A percentile compares a stretch with the other conserved stretches of the same genome.
Conservation (phyloP, 345 rosid genomes). For the Cardamine chenopodiifolia region DNA sequence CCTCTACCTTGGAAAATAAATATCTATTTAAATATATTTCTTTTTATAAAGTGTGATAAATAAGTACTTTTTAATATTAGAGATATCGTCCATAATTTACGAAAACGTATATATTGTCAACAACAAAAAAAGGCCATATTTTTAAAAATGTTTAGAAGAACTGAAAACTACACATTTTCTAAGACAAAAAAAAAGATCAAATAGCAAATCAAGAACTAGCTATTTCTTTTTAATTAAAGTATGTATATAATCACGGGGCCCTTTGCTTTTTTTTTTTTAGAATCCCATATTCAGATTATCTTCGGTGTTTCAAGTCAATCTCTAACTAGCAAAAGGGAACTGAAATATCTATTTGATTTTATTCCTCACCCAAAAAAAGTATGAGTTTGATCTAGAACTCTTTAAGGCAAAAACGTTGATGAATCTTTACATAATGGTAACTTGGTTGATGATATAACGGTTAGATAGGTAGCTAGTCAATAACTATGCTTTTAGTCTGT, state of each 20-base stretch:
- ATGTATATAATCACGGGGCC: neutral
- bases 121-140: too few relatives aligned
- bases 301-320: neutral
- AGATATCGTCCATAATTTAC: neutral
- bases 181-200: too few relatives aligned
- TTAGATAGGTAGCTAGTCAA: too few relatives aligned
- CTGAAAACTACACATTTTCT: too few relatives aligned
- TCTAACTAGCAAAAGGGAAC: neutral
- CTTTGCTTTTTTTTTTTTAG: constrained; percentile 5
- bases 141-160: too few relatives aligned
- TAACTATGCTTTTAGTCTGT: too few relatives aligned
- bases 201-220: too few relatives aligned
- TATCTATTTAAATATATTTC: neutral
- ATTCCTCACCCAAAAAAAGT: neutral
- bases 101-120: too few relatives aligned
- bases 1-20: neutral
- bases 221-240: too few relatives aligned
- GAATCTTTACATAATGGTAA: too few relatives aligned
- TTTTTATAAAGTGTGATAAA: neutral
- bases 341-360: neutral
- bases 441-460: too few relatives aligned
- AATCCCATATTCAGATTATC: neutral
- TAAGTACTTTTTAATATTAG: neutral
- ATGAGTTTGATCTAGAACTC: neutral
- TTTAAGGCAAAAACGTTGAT: neutral